Base-by-base conservation (phyloP, 352 stramenopile species). In the Phytophthora agathidicida region DNA sequence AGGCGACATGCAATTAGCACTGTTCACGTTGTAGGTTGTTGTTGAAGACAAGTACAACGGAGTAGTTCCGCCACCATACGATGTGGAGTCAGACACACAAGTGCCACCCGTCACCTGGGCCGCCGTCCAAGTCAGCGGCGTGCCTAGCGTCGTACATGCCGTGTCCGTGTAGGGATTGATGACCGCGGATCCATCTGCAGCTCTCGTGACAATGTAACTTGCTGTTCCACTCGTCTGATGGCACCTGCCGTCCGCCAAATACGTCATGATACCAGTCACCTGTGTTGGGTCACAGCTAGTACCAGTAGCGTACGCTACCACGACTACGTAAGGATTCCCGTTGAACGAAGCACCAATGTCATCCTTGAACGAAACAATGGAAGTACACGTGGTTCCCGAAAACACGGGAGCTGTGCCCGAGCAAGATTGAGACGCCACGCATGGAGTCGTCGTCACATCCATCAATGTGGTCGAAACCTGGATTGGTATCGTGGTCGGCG, bases 131-230 rank as follows among this genome's bases (percentile, higher is more conserved):
- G n/a, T n/a, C n/a, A n/a, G n/a, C n/a, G n/a, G n/a, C n/a, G n/a
- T n/a, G n/a, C n/a, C n/a, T n/a, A n/a, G n/a, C n/a, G n/a, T n/a
- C n/a, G n/a, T n/a, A n/a, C n/a, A n/a, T n/a, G 28, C 7, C 7
- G 20, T 58, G 5, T 38, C 28, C 6, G 38, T 28, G 38, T 36
- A 58, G 0, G 49, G 49, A n/a, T n/a, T n/a, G n/a, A n/a, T n/a
- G n/a, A n/a, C n/a, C 7, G 17, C 49, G 5, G n/a, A 17, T 3
- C 14, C 3, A 5, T n/a, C n/a, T n/a, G n/a, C n/a, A n/a, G n/a
- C n/a, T n/a, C 42, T 35, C 7, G 30, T 37, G 3, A 27, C 42
- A 26, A 26, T 22, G n/a, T 38, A 50, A 11, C 42, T 48, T n/a
- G 23, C 3, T 9, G 23, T 26, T 14, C 19, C 23, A 26, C 7